phyloP scores from a whole-genome alignment of 345 rosid species.

The Gossypium bickii region DNA sequence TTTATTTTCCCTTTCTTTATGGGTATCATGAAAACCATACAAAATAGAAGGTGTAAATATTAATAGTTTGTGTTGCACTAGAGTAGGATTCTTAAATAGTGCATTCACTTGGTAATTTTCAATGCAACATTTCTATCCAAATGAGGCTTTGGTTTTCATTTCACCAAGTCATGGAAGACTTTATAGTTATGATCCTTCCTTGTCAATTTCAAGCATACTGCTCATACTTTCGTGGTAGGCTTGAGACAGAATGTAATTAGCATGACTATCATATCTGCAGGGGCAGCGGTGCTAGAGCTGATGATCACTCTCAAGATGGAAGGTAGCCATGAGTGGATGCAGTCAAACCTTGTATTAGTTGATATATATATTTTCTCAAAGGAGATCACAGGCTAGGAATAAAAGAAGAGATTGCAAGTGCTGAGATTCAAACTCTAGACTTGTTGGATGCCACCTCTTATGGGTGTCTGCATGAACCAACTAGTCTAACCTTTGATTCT shows the following conservation, averaged over 20 bases:
- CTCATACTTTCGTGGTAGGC: background rate
- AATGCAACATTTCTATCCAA: background rate
- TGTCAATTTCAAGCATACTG: conserved; percentile 1
- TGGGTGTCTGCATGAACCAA: background rate
- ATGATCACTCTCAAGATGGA: conserved; percentile 62
- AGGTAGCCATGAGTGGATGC: conserved; percentile 41
- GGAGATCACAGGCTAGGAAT: background rate
- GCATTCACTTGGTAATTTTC: background rate
- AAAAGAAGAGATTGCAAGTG: background rate
- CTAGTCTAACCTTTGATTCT: background rate
- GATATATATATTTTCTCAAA: background rate
- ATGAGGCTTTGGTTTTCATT: background rate
- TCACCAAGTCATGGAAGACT: background rate
- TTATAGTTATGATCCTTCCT: background rate
- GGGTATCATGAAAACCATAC: background rate
- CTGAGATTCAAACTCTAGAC: background rate
- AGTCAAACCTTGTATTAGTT: conserved; percentile 14
- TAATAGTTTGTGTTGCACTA: background rate
- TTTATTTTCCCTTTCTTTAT: background rate
- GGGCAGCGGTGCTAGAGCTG: conserved; percentile 61
- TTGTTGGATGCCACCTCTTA: background rate
- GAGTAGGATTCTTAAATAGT: background rate
- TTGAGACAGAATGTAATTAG: conserved; percentile 10
- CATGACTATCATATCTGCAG: conserved; percentile 34
- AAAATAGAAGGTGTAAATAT: background rate